phyloP scores from a whole-genome alignment of 345 rosid genomes.

The Salix suchowensis region DNA sequence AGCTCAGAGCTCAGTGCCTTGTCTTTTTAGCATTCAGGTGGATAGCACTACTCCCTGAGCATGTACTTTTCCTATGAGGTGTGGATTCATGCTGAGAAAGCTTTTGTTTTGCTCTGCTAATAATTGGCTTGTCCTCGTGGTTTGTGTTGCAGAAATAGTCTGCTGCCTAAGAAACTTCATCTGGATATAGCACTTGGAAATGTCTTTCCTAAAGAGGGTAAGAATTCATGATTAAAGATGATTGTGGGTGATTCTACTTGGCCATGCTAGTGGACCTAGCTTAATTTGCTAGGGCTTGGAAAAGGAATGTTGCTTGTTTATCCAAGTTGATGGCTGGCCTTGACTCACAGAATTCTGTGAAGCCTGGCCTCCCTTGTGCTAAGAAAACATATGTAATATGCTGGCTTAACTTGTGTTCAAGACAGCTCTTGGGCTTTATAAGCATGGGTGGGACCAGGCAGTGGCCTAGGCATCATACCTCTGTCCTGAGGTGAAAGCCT shows the following conservation, averaged over 20 bases:
- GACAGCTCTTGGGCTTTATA: not conserved
- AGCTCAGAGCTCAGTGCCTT: conserved; percentile 94
- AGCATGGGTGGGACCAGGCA: not conserved
- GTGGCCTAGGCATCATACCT: not conserved
- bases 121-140: conserved; percentile 1
- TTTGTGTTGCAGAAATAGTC: conserved; percentile 48
- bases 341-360: not conserved
- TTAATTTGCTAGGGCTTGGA: not conserved
- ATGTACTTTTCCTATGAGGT: conserved; percentile 5
- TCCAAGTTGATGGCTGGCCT: not conserved
- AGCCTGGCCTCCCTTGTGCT: not conserved
- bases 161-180: conserved; percentile 83
- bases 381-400: not conserved
- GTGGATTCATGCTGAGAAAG: not conserved
- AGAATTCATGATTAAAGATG: conserved; percentile 5
- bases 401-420: not conserved
- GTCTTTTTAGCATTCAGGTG: conserved; percentile 89
- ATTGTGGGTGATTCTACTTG: not conserved
- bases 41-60: conserved; percentile 10
- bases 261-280: not conserved
- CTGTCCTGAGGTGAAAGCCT: not conserved
- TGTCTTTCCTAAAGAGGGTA: conserved; percentile 68
- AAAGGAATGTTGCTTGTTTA: not conserved
- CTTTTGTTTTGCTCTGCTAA: not conserved
- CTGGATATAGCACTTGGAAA: conserved; percentile 86